These are phyloP conservation scores for Penicillium daleae DNA, from an alignment of 495 filamentous ascomycete genomes.

Conservation along the genomic window DNA sequence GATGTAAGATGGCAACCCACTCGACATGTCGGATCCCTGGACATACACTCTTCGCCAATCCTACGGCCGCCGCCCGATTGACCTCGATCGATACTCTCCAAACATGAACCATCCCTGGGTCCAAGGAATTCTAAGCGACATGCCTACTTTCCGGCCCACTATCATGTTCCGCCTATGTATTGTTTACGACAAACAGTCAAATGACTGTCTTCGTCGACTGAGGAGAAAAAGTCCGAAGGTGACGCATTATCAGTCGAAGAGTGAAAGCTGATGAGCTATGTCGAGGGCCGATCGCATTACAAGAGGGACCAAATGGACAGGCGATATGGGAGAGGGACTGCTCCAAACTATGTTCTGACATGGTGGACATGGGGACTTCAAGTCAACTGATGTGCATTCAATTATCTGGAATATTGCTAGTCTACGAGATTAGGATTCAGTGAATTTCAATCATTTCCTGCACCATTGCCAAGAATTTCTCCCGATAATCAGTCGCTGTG, in stretches of 20 bases:
- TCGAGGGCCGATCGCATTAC: not conserved
- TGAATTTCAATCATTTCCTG: constrained; percentile 56
- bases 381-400: not conserved
- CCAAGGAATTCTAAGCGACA: not conserved
- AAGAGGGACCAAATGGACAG: not conserved
- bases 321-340: not conserved
- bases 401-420: not conserved
- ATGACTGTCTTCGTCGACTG: not conserved
- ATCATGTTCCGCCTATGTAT: not conserved
- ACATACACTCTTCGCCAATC: not conserved
- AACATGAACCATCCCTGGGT: not conserved
- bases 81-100: not conserved
- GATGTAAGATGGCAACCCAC: not conserved
- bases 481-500: constrained; percentile 64
- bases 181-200: not conserved
- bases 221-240: not conserved
- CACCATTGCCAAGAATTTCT: constrained; percentile 67
- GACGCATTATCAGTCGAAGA: not conserved
- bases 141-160: not conserved
- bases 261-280: too few relatives aligned
- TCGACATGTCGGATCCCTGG: not conserved
- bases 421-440: not conserved
- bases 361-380: not conserved
- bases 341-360: not conserved
- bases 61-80: too few relatives aligned